phyloP scores from a whole-genome alignment of 2,329 filamentous ascomycete species.

The Meredithiella fracta region DNA sequence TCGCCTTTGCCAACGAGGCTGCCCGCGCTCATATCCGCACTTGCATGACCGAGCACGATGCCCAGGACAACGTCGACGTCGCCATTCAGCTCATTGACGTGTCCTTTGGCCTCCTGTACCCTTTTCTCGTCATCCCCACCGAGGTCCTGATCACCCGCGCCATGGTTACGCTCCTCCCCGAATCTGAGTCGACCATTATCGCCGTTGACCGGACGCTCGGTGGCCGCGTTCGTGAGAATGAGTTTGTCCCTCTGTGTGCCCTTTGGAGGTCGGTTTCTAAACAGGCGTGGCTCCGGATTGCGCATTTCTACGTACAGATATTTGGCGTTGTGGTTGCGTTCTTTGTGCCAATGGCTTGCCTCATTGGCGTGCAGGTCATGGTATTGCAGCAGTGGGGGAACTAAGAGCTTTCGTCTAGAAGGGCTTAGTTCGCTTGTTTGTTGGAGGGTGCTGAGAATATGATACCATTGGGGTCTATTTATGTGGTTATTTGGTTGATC shows the following conservation, averaged over 20 bases:
- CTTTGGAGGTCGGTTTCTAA: slow-evolving; percentile 67
- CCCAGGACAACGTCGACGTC: slow-evolving; percentile 18
- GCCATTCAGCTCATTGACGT: slow-evolving; percentile 19
- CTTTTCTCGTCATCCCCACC: slow-evolving; percentile 52
- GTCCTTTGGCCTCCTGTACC: slow-evolving; percentile 27
- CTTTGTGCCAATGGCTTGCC: slow-evolving; percentile 24
- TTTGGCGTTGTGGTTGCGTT: slow-evolving; percentile 16
- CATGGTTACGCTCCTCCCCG: slow-evolving; percentile 71
- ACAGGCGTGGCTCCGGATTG: slow-evolving; percentile 53
- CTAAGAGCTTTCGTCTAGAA: too few species aligned
- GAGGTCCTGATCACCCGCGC: slow-evolving; percentile 64
- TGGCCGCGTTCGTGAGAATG: slow-evolving; percentile 57
- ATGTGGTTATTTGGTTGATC: too few species aligned
- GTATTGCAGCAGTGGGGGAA: neutral
- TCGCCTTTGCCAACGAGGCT: slow-evolving; percentile 29
- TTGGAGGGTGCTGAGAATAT: too few species aligned
- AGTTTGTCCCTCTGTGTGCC: slow-evolving; percentile 53
- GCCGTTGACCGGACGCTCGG: slow-evolving; percentile 79
- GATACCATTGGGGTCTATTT: too few species aligned
- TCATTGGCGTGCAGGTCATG: slow-evolving; percentile 19
- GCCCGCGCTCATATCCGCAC: slow-evolving; percentile 22
- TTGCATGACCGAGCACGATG: slow-evolving; percentile 24
- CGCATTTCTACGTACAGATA: slow-evolving; percentile 55
- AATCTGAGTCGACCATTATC: slow-evolving; percentile 68
- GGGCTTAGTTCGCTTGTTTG: too few species aligned